A percentile compares a stretch with the other conserved stretches of the same genome.
These are phyloP conservation scores for Myriosclerotinia curreyana DNA, from an alignment of 2,329 filamentous ascomycete genomes.

Conservation along the genomic window DNA sequence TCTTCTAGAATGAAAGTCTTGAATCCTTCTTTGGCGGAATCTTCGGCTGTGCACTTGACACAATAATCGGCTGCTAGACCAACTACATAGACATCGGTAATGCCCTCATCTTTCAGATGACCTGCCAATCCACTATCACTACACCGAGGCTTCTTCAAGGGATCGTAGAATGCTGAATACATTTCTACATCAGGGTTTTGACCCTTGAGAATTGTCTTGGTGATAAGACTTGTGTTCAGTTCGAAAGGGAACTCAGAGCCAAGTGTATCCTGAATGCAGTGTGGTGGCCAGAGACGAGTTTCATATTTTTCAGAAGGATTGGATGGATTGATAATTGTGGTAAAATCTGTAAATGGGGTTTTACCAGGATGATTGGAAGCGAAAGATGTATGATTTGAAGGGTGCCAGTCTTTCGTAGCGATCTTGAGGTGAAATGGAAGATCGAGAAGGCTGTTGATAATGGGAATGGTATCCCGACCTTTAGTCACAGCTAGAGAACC, in stretches of 20 bases:
- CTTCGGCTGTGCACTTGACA: slow-evolving; percentile 75
- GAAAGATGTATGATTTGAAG: slow-evolving; percentile 80
- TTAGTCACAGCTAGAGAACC: slow-evolving; percentile 79
- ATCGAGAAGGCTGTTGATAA: slow-evolving; percentile 71
- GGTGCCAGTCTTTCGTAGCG: slow-evolving; percentile 93
- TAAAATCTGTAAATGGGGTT: slow-evolving; percentile 62
- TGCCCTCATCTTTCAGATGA: slow-evolving; percentile 51
- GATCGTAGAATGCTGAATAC: slow-evolving; percentile 88
- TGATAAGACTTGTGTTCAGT: slow-evolving; percentile 58
- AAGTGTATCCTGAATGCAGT: slow-evolving; percentile 74
- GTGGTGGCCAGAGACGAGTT: slow-evolving; percentile 80
- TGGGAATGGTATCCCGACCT: slow-evolving; percentile 66
- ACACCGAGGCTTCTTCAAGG: slow-evolving; percentile 61
- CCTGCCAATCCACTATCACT: slow-evolving; percentile 61
- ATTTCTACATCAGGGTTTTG: slow-evolving; percentile 74
- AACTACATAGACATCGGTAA: slow-evolving; percentile 81
- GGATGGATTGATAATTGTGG: slow-evolving; percentile 64
- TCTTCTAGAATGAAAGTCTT: slow-evolving; percentile 73
- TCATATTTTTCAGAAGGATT: slow-evolving; percentile 61
- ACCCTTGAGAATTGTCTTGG: slow-evolving; percentile 75
- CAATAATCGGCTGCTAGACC: slow-evolving; percentile 90
- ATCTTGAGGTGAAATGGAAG: slow-evolving; percentile 71
- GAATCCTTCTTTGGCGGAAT: slow-evolving; percentile 75
- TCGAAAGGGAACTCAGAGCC: slow-evolving; percentile 74
- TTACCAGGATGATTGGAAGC: slow-evolving; percentile 71